Evolutionary conservation across 2,329 filamentous ascomycete species (phyloP), one percentile per base, ranked within the genome.

Genomic region (Monilinia vaccinii-corymbosi): DNA sequence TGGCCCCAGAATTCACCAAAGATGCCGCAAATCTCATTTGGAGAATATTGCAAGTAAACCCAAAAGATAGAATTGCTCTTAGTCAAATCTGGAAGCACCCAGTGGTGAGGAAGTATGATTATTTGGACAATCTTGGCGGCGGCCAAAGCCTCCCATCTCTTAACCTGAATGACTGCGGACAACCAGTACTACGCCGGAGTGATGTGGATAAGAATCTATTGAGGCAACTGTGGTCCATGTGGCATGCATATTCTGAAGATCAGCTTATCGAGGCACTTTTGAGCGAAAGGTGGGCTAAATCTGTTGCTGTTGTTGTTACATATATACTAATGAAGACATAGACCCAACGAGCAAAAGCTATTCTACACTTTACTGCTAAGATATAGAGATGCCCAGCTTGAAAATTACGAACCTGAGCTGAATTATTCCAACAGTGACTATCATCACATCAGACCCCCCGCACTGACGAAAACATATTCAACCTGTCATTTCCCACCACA

Each of bases 401-500:
- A 97, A 71, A 89, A 96, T 70, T 97, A 94, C 70, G 87, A 87
- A 61, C 85, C 86, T 34, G 82, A 88, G 25, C 77, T 97, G 59
- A 83, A 83, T n/a, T 88, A 94, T 70, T 96, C 93, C 0, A 82
- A 87, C 60, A 96, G 91, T 73, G 93, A 97, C 70, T 94, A 95
- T 68, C 93, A 97, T 69, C 91, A 95, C 69, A 81, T 89, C 42
- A 79, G 79, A 60, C 82, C 83, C 13, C 73, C 76, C 0, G 74
- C 77, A 32, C 82, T 83, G 77, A 81, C 79, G 63, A 84, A 81
- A 68, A 80, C 82, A 49, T 77, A 84, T 52, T 84, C 83, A 0
- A 86, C 84, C 0, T 79, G 82, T 63, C 77, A 85, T 63, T 87
- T 87, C 68, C 75, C 76, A 2, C 75, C 79, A 56, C 70, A 73